Conservation (phyloP, 73 alveolate species). For the Stentor roeselii region DNA sequence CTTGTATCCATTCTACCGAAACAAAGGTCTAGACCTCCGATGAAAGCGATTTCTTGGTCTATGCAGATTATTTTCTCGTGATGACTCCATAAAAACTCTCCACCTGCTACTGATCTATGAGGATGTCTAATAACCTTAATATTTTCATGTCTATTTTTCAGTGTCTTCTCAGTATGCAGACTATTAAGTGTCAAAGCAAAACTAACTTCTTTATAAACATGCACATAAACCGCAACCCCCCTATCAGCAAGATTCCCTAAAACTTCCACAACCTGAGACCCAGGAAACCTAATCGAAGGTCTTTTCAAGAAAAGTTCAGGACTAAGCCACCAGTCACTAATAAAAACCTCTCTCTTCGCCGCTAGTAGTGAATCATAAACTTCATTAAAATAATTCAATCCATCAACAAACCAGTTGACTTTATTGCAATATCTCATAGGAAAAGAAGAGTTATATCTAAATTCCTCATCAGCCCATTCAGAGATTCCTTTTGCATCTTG, state of each 20-base stretch:
- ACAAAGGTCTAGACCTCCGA: constrained; percentile 95
- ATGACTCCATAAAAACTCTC: constrained; percentile 84
- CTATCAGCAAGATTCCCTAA: constrained; percentile 61
- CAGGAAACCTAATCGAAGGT: constrained; percentile 37
- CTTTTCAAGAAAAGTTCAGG: constrained; percentile 84
- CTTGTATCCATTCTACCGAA: constrained; percentile 92
- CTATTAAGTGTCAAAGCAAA: constrained; percentile 74
- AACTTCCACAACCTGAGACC: background rate
- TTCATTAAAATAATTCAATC: constrained; percentile 41
- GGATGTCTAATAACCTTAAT: constrained; percentile 89
- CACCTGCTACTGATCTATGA: constrained; percentile 40
- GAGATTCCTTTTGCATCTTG: constrained; percentile 28
- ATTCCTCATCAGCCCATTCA: constrained; percentile 32
- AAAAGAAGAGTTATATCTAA: constrained; percentile 45
- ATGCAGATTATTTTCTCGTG: constrained; percentile 91
- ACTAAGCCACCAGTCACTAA: constrained; percentile 98
- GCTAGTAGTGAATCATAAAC: constrained; percentile 40
- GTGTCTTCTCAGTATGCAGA: constrained; percentile 57
- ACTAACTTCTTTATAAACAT: constrained; percentile 67
- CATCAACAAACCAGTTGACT: constrained; percentile 59
- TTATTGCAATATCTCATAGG: constrained; percentile 34
- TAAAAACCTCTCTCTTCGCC: constrained; percentile 76
- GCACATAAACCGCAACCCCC: constrained; percentile 80
- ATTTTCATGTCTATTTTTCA: constrained; percentile 68
- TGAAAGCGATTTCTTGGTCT: constrained; percentile 78